Evolutionary conservation across 805 yeast genomes (phyloP), one percentile per base, ranked within the genome.

Genomic region (Cyberlindnera japonica): DNA sequence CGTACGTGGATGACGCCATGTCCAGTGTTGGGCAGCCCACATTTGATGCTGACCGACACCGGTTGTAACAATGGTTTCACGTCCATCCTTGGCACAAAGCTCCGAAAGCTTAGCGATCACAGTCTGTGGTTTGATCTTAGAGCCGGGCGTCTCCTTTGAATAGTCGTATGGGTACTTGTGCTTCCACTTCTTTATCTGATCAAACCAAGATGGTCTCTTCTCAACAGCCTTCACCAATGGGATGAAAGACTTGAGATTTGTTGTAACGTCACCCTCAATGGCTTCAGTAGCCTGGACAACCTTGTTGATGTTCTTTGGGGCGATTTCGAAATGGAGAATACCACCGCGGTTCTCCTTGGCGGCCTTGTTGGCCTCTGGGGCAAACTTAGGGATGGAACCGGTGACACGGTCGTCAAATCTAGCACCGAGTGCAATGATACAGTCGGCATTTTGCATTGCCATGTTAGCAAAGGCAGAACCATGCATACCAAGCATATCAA

Each of bases 31-130:
- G 21, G 98, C 98, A 27, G 98, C 95, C 99, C 99, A 91, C 99
- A 91, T 91, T 72, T 91, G 99, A 75, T 91, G 99, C 74, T 93
- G 99, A 46, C 99, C 99, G 38, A 93, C 98, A 74, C 99, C 99
- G 26, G 99, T 93, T 39, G 98, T 84, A 54, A 91, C 83, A 55
- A 90, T 78, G 44, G 87, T 89, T 54, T 85, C 90, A 58, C 78
- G 85, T 49, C 71, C 72, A 41, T 75, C 73, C 40, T 69, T 75
- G 36, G 68, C 64, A 23, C 89, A 81, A 53, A 89, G 81, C 47
- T 78, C 74, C 3, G 93, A 78, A 41, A 93, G 74, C 65, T 86
- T 91, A 33, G 73, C 64, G 49, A 93, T 79, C 37, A 91, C 80
- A 31, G 97, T 87, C 72, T 93, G 99, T 34, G 99, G 99, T 63